phyloP scores from a whole-genome alignment of 2,329 filamentous ascomycete genomes.

The Teratosphaeria zuluensis region DNA sequence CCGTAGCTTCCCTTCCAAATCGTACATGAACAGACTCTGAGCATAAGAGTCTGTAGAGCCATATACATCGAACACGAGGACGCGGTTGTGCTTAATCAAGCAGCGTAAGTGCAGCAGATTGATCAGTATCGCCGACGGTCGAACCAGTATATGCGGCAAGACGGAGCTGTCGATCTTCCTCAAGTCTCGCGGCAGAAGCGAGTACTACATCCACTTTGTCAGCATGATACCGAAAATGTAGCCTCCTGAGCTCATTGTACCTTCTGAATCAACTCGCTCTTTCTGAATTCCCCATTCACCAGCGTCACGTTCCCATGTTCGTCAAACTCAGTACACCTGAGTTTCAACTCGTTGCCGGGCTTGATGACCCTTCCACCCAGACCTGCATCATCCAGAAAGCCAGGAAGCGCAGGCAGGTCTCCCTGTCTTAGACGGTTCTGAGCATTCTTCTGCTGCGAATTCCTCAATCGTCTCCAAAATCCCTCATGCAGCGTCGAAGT shows the following conservation, averaged over 20 bases:
- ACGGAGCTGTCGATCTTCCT: constrained; percentile 97
- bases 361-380: constrained; percentile 61
- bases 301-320: constrained; percentile 85
- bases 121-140: constrained; percentile 84
- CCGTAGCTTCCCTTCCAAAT: constrained; percentile 82
- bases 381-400: constrained; percentile 50
- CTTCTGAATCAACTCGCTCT: constrained; percentile 93
- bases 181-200: constrained; percentile 82
- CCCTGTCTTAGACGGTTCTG: constrained; percentile 39
- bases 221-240: constrained; percentile 32
- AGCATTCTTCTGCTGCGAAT: constrained; percentile 5
- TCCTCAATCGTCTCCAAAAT: constrained; percentile 20
- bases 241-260: not conserved
- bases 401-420: constrained; percentile 44
- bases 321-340: constrained; percentile 92
- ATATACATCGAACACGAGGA: constrained; percentile 92
- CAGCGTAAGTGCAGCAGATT: constrained; percentile 95
- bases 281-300: constrained; percentile 93
- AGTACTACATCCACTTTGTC: constrained; percentile 48
- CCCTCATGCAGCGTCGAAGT: constrained; percentile 10
- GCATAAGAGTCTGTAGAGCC: constrained; percentile 90
- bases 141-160: constrained; percentile 87
- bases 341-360: constrained; percentile 70
- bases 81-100: constrained; percentile 86
- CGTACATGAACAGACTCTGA: constrained; percentile 96